phyloP scores from a whole-genome alignment of 495 filamentous ascomycete genomes.

The Xylona heveae region DNA sequence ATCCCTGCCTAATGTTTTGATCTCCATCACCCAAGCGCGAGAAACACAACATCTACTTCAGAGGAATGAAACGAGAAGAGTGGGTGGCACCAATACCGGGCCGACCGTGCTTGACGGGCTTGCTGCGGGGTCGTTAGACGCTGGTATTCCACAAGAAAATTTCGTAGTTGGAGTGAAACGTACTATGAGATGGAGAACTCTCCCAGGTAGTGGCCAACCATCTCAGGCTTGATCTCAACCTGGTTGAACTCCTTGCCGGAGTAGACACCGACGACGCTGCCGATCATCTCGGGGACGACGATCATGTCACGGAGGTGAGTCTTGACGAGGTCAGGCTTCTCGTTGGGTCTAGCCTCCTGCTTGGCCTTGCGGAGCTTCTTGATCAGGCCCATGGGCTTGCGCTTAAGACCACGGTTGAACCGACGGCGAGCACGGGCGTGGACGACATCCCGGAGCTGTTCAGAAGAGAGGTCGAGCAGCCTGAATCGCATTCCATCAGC shows the following conservation, averaged over 20 bases:
- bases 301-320: constrained; percentile 99
- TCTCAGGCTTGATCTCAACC: constrained; percentile 99
- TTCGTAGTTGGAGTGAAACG: constrained; percentile 18
- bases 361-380: constrained; percentile 99
- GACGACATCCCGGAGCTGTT: constrained; percentile 96
- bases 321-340: constrained; percentile 98
- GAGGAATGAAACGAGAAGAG: constrained; percentile 99
- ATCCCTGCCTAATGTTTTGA: too few relatives aligned
- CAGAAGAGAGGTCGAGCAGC: constrained; percentile 94
- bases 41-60: constrained; percentile 58
- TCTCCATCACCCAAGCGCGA: constrained; percentile 1
- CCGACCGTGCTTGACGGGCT: constrained; percentile 99
- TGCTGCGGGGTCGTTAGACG: constrained; percentile 38
- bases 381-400: constrained; percentile 99
- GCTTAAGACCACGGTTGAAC: constrained; percentile 98
- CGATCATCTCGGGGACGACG: constrained; percentile 98
- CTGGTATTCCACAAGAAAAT: constrained; percentile 8
- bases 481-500: constrained; percentile 27
- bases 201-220: constrained; percentile 98
- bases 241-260: constrained; percentile 99
- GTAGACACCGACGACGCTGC: constrained; percentile 94
- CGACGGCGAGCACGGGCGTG: constrained; percentile 95
- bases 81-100: constrained; percentile 99
- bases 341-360: constrained; percentile 98
- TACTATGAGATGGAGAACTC: constrained; percentile 99